phyloP scores from a whole-genome alignment of 2,329 filamentous ascomycete genomes.

The Aspergillus udagawae region DNA sequence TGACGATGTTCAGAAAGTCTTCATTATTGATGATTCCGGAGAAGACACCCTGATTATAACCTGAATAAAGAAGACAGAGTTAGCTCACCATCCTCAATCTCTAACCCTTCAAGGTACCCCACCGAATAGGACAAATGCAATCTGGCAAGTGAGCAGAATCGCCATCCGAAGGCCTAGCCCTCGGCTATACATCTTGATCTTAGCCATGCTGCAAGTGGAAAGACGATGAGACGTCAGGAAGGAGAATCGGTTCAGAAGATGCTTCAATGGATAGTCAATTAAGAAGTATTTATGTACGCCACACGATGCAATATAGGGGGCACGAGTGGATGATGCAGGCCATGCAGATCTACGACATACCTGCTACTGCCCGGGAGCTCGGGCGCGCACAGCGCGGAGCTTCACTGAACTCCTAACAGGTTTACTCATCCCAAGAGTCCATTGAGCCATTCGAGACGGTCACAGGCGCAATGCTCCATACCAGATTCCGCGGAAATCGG shows the following conservation, averaged over 20 bases:
- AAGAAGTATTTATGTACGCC: neutral
- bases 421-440: neutral
- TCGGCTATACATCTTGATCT: conserved; percentile 23
- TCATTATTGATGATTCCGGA: conserved; percentile 46
- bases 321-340: neutral
- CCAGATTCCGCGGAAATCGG: conserved; percentile 12
- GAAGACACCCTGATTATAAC: conserved; percentile 50
- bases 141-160: conserved; percentile 21
- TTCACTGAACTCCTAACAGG: neutral
- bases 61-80: conserved; percentile 17
- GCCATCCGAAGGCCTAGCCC: conserved; percentile 24
- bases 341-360: conserved; percentile 6
- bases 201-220: conserved; percentile 13
- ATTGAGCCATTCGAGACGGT: neutral
- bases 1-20: conserved; percentile 42
- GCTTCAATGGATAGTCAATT: neutral
- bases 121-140: conserved; percentile 27
- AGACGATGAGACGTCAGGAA: neutral
- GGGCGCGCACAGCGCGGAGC: neutral
- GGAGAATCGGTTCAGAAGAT: neutral
- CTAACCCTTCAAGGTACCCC: conserved; percentile 1
- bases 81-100: conserved; percentile 4
- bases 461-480: conserved; percentile 14
- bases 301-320: neutral
- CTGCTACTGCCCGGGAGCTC: neutral